Evolutionary conservation across 2,329 filamentous ascomycete species (phyloP).

Genomic region (Neocucurbitaria cava): DNA sequence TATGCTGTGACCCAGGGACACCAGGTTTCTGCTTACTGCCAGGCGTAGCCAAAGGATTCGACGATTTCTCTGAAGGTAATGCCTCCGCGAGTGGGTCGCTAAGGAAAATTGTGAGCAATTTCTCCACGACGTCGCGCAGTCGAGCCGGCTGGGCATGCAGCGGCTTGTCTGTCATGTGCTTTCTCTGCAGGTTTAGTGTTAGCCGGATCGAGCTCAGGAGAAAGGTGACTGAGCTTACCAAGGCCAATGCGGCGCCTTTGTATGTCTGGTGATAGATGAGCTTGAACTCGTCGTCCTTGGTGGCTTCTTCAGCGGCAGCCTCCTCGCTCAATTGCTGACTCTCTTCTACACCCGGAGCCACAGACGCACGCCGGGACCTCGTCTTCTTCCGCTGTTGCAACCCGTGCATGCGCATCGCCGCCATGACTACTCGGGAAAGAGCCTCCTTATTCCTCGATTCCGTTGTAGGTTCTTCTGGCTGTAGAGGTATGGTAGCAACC

Average conservation of each 20-base stretch:
- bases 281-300: conserved; percentile 60
- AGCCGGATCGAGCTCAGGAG: not conserved
- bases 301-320: conserved; percentile 35
- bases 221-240: conserved; percentile 34
- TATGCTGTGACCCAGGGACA: conserved; percentile 28
- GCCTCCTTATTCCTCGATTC: conserved; percentile 58
- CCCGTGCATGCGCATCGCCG: conserved; percentile 61
- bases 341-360: conserved; percentile 23
- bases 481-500: conserved; percentile 40
- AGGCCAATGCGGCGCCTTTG: conserved; percentile 57
- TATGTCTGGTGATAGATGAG: conserved; percentile 60
- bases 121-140: conserved; percentile 58
- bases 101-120: conserved; percentile 55
- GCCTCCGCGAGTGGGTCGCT: conserved; percentile 50
- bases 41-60: conserved; percentile 36
- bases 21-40: conserved; percentile 25
- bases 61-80: conserved; percentile 12
- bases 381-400: conserved; percentile 53
- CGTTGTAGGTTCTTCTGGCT: conserved; percentile 41
- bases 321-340: conserved; percentile 23
- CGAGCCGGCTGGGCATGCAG: conserved; percentile 51
- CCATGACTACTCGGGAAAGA: conserved; percentile 59
- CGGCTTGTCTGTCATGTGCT: conserved; percentile 45
- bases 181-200: conserved; percentile 34
- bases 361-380: conserved; percentile 33